Evolutionary conservation across 257 asterid species (phyloP).

Genomic region (Rhazya stricta): DNA sequence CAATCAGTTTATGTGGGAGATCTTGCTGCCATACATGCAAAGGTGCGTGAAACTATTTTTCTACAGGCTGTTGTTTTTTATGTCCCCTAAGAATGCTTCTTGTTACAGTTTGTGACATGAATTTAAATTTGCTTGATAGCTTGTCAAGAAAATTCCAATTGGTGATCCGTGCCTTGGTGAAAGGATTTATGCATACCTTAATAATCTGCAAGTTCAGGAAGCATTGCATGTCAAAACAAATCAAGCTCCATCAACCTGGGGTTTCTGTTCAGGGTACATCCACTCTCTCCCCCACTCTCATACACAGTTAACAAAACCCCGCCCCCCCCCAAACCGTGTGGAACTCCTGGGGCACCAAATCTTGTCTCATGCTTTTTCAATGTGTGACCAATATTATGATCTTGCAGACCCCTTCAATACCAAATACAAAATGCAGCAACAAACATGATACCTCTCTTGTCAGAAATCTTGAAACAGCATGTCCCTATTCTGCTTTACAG

Average conservation of each 20-base stretch:
- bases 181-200: conserved; percentile 10
- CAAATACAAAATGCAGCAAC: not conserved
- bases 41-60: conserved; percentile 2
- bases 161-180: conserved; percentile 24
- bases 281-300: not conserved
- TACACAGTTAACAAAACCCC: not conserved
- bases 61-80: not conserved
- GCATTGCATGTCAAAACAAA: conserved; percentile 25
- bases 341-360: not conserved
- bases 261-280: conserved; percentile 19
- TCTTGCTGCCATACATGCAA: conserved; percentile 2
- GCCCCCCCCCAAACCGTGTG: not conserved
- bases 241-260: conserved; percentile 16
- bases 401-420: conserved; percentile 17
- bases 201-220: conserved; percentile 22
- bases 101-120: not conserved
- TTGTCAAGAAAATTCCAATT: not conserved
- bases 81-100: not conserved
- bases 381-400: not conserved
- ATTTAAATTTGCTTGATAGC: conserved; percentile 7
- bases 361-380: not conserved
- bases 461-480: conserved; percentile 17
- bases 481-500: conserved; percentile 27
- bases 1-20: conserved; percentile 16
- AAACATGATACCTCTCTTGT: conserved; percentile 20